Conservation (phyloP, 1,284 basidiomycete genomes). For the Tilletia walkeri region DNA sequence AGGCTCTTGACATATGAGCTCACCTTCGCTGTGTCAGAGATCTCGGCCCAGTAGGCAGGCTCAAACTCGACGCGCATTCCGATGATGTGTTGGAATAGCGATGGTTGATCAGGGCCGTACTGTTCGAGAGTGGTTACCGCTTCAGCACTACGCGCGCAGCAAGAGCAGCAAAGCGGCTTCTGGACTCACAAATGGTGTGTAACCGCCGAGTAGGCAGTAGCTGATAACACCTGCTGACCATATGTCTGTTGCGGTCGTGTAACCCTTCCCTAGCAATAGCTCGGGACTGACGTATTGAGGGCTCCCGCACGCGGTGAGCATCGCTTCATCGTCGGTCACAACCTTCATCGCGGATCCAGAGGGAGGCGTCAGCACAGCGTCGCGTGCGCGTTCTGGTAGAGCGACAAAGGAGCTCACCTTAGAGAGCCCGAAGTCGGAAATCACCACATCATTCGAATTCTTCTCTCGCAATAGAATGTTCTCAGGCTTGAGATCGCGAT, state of each 20-base stretch:
- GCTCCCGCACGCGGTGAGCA: conserved; percentile 53
- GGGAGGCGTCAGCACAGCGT: neutral
- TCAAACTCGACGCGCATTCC: conserved; percentile 50
- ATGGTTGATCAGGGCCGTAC: conserved; percentile 47
- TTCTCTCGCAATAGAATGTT: conserved; percentile 50
- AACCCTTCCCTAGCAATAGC: conserved; percentile 52
- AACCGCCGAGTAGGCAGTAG: conserved; percentile 52
- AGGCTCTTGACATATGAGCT: neutral
- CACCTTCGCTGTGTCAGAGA: conserved; percentile 42
- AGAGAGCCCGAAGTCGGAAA: conserved; percentile 54
- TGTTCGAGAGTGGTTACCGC: neutral
- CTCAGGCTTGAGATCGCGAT: conserved; percentile 54
- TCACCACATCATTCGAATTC: conserved; percentile 46
- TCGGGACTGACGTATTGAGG: conserved; percentile 55
- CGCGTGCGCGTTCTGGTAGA: conserved; percentile 21
- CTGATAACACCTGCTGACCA: conserved; percentile 55
- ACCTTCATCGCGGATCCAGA: neutral
- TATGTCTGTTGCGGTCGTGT: conserved; percentile 48
- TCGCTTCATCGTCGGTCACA: conserved; percentile 6
- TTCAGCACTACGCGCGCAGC: neutral
- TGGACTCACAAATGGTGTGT: conserved; percentile 47
- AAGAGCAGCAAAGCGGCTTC: too few relatives aligned
- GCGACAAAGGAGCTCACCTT: conserved; percentile 50
- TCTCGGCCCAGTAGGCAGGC: conserved; percentile 49
- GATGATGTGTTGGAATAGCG: conserved; percentile 51